A percentile compares a stretch with the other conserved stretches of the same genome.
Evolutionary conservation across 139 green algal genomes (phyloP).

Genomic region (Chlorella sp.): DNA sequence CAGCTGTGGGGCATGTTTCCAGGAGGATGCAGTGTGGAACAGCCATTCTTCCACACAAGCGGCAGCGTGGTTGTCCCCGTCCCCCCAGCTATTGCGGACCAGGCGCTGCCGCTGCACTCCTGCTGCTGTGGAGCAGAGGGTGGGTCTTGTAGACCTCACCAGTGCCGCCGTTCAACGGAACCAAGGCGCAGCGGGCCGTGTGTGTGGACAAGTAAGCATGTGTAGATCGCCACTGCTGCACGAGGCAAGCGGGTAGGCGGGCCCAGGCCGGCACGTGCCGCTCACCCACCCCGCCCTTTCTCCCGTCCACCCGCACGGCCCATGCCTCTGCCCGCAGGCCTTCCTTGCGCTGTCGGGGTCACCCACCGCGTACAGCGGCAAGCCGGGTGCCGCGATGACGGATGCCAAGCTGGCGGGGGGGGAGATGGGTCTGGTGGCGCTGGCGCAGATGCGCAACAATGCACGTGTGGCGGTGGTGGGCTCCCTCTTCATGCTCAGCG

Average conservation of each 20-base stretch:
- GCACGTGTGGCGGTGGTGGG: conserved; percentile 82
- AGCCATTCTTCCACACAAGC: too few relatives aligned
- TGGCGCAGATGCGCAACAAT: conserved; percentile 79
- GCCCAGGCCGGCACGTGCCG: not conserved
- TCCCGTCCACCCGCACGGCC: not conserved
- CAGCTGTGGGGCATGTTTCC: not conserved
- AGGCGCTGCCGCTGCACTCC: too few relatives aligned
- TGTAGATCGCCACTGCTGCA: too few relatives aligned
- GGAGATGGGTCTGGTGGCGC: conserved; percentile 45
- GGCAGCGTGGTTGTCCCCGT: too few relatives aligned
- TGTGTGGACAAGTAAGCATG: too few relatives aligned
- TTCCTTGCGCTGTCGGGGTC: conserved; percentile 24
- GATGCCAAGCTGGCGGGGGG: conserved; percentile 41
- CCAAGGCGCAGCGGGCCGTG: too few relatives aligned
- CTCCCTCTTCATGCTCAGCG: conserved; percentile 84
- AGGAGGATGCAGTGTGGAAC: not conserved
- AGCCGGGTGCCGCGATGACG: conserved; percentile 20
- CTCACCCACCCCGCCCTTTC: not conserved
- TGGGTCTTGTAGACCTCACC: too few relatives aligned
- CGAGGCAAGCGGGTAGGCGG: not conserved
- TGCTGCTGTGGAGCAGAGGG: too few relatives aligned
- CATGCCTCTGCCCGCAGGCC: not conserved
- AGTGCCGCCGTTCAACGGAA: too few relatives aligned
- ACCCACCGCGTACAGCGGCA: conserved; percentile 20
- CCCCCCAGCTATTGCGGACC: too few relatives aligned